phyloP scores from a whole-genome alignment of 73 alveolate genomes.

The Stentor coeruleus region DNA sequence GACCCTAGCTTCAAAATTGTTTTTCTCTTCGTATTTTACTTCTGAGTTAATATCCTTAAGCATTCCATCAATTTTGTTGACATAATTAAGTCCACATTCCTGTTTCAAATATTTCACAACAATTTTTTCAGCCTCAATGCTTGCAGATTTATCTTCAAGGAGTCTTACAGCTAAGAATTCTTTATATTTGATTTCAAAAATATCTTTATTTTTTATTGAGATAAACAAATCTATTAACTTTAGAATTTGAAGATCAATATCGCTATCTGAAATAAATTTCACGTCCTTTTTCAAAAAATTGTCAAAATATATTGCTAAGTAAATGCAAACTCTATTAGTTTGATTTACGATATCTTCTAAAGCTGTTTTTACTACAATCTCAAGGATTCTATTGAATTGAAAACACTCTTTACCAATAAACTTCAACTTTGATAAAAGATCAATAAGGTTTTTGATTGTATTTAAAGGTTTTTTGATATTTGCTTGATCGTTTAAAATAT shows the following conservation, averaged over 20 bases:
- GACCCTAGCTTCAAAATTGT: slow-evolving; percentile 49
- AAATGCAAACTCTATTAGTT: no score
- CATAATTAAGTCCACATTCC: slow-evolving; percentile 60
- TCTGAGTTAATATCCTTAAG: slow-evolving; percentile 57
- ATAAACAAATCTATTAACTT: slow-evolving; percentile 45
- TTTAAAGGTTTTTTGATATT: background rate
- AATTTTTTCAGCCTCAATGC: slow-evolving; percentile 60
- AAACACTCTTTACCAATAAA: background rate
- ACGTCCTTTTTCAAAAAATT: slow-evolving; percentile 39
- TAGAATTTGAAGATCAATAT: slow-evolving; percentile 41
- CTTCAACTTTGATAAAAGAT: background rate
- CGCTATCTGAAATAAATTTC: slow-evolving; percentile 46
- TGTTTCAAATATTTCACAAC: slow-evolving; percentile 53
- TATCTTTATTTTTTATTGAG: slow-evolving; percentile 54
- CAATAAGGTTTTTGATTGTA: no score
- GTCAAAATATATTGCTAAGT: slow-evolving; percentile 38
- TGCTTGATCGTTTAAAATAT: background rate
- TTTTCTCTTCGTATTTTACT: slow-evolving; percentile 33
- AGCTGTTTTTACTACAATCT: background rate
- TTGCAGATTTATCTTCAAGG: slow-evolving; percentile 29
- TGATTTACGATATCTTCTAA: background rate
- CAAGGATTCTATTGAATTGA: background rate
- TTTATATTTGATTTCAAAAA: slow-evolving; percentile 55
- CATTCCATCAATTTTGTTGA: slow-evolving; percentile 65
- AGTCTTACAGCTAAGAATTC: slow-evolving; percentile 51